phyloP scores from a whole-genome alignment of 2,329 filamentous ascomycete genomes.

The Alternaria atra region DNA sequence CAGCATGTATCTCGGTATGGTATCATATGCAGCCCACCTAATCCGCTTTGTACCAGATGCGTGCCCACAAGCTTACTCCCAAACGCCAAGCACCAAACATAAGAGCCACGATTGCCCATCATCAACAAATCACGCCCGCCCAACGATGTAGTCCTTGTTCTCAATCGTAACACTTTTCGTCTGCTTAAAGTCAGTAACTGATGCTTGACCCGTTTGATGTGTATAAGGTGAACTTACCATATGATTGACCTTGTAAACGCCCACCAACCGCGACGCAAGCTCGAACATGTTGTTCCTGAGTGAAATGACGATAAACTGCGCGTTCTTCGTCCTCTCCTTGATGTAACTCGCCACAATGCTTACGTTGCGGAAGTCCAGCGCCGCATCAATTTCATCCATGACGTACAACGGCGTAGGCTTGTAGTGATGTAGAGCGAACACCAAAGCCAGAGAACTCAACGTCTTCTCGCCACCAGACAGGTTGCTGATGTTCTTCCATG shows the following conservation, averaged over 20 bases:
- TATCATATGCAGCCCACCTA: conserved; percentile 14
- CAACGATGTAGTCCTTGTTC: conserved; percentile 58
- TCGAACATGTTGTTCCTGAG: conserved; percentile 99
- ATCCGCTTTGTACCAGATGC: conserved; percentile 7
- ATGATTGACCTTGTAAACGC: conserved; percentile 99
- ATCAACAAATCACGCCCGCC: conserved; percentile 22
- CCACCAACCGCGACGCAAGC: conserved; percentile 90
- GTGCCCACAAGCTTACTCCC: background rate
- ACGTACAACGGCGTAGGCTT: conserved; percentile 97
- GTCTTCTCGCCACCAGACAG: conserved; percentile 97
- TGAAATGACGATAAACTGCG: conserved; percentile 98
- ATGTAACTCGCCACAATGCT: conserved; percentile 99
- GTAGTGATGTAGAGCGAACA: conserved; percentile 98
- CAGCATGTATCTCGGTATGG: conserved; percentile 14
- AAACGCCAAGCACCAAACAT: conserved; percentile 12
- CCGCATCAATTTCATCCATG: conserved; percentile 99
- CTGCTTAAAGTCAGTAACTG: conserved; percentile 43
- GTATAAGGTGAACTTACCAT: conserved; percentile 66
- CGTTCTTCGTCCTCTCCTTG: conserved; percentile 98
- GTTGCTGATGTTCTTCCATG: conserved; percentile 99
- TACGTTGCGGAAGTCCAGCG: conserved; percentile 96
- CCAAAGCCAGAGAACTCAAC: conserved; percentile 86
- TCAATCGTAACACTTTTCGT: conserved; percentile 64
- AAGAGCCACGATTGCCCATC: background rate
- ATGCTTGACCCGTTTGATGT: background rate